These are phyloP conservation scores for Sporothrix phasma DNA, from an alignment of 2,329 filamentous ascomycete genomes.

Conservation along the genomic window DNA sequence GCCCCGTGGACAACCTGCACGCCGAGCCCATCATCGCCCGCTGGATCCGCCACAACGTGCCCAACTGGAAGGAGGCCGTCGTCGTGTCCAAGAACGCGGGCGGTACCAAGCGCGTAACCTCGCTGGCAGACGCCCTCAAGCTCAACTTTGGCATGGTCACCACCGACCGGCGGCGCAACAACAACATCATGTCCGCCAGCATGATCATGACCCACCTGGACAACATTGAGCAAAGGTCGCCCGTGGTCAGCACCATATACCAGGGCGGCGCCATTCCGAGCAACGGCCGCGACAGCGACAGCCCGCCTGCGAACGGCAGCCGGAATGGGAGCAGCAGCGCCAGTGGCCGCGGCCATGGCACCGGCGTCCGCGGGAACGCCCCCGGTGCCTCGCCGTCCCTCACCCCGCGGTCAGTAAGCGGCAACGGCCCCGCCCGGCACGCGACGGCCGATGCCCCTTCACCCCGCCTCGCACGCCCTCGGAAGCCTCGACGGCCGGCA, in stretches of 20 bases:
- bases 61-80: constrained; percentile 80
- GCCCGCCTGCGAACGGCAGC: not conserved
- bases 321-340: not conserved
- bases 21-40: constrained; percentile 90
- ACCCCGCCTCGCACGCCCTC: not conserved
- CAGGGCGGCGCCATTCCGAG: not conserved
- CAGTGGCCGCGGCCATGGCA: not conserved
- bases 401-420: not conserved
- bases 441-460: not conserved
- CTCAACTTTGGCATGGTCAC: constrained; percentile 96
- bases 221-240: constrained; percentile 37
- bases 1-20: constrained; percentile 93
- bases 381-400: not conserved
- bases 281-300: not conserved
- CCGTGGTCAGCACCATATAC: constrained; percentile 3
- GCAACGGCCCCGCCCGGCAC: not conserved
- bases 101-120: constrained; percentile 93
- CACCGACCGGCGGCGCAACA: constrained; percentile 60
- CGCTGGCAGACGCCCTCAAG: constrained; percentile 88
- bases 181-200: constrained; percentile 60
- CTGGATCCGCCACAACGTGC: constrained; percentile 87
- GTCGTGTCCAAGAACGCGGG: constrained; percentile 98
- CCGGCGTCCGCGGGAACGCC: not conserved
- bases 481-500: not conserved
- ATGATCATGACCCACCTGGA: constrained; percentile 64